Conservation (phyloP, 805 yeast genomes). For the Ogataea haglerorum region DNA sequence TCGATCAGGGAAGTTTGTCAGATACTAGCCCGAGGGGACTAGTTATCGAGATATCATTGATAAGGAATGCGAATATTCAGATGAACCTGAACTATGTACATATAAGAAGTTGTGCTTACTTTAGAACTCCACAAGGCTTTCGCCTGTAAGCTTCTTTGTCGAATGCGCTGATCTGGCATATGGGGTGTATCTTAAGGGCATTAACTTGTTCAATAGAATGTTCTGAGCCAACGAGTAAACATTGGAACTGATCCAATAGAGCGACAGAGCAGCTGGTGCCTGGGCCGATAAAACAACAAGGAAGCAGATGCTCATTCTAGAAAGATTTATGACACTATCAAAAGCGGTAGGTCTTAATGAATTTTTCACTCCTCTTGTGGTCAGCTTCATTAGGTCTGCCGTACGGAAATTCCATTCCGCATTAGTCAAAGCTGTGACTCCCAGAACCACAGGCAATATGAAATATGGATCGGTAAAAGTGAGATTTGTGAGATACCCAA, state of each 20-base stretch:
- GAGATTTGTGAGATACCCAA: slow-evolving; percentile 60
- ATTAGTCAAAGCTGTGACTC: slow-evolving; percentile 67
- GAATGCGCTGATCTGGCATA: slow-evolving; percentile 26
- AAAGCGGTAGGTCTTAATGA: slow-evolving; percentile 52
- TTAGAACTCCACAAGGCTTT: slow-evolving; percentile 2
- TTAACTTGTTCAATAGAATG: slow-evolving; percentile 56
- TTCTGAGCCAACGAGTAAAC: slow-evolving; percentile 74
- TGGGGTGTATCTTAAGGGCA: slow-evolving; percentile 58
- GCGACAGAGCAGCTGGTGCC: slow-evolving; percentile 75
- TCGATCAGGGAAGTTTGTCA: slow-evolving; percentile 4
- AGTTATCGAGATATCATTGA: too few relatives aligned
- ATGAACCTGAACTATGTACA: too few relatives aligned
- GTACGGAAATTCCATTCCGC: slow-evolving; percentile 79
- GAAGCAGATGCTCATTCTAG: slow-evolving; percentile 72
- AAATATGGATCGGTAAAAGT: slow-evolving; percentile 58
- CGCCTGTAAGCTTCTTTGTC: not conserved
- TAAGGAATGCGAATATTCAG: too few relatives aligned
- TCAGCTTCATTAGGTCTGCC: slow-evolving; percentile 46
- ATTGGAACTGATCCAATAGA: slow-evolving; percentile 93
- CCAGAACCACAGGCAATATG: slow-evolving; percentile 67
- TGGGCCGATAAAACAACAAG: slow-evolving; percentile 82
- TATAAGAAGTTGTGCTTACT: too few relatives aligned
- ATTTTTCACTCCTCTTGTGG: slow-evolving; percentile 38
- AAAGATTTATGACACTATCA: slow-evolving; percentile 63
- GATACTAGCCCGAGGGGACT: not conserved